These are phyloP conservation scores for Iberis amara DNA, from an alignment of 441 rosid genomes.

Conservation along the genomic window DNA sequence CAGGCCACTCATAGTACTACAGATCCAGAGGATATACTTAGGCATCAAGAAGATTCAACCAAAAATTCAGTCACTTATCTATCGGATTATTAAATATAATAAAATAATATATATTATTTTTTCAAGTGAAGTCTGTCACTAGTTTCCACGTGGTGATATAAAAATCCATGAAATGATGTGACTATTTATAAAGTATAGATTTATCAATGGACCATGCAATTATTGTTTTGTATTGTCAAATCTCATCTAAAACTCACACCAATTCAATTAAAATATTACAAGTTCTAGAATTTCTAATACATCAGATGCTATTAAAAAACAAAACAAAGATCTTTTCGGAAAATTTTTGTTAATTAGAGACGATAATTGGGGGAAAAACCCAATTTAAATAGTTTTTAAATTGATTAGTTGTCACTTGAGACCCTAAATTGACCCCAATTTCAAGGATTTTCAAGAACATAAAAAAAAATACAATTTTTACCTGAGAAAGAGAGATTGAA, in stretches of 20 bases:
- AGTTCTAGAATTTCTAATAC: conserved; percentile 22
- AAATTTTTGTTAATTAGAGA: conserved; percentile 5
- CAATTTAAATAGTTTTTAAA: not conserved
- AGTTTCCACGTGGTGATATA: conserved; percentile 29
- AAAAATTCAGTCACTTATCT: too few species aligned
- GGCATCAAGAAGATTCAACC: conserved; percentile 15
- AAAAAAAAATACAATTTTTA: conserved; percentile 9
- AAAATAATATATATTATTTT: conserved; percentile 12
- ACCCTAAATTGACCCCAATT: not conserved
- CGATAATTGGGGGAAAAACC: not conserved
- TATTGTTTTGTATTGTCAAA: conserved; percentile 9
- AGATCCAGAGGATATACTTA: conserved; percentile 5
- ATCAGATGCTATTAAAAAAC: conserved; percentile 12
- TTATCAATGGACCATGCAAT: conserved; percentile 22
- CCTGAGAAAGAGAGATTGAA: conserved; percentile 40
- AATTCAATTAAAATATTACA: conserved; percentile 4
- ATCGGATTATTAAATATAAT: conserved; percentile 14
- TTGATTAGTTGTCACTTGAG: conserved; percentile 1
- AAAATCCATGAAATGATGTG: conserved; percentile 26
- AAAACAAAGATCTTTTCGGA: not conserved
- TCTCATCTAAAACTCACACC: conserved; percentile 15
- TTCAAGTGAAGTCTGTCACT: conserved; percentile 19
- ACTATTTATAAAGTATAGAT: conserved; percentile 17
- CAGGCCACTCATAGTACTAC: conserved; percentile 6
- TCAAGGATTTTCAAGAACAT: not conserved